phyloP scores from a whole-genome alignment of 2,329 filamentous ascomycete genomes.

The Parascedosporium putredinis region DNA sequence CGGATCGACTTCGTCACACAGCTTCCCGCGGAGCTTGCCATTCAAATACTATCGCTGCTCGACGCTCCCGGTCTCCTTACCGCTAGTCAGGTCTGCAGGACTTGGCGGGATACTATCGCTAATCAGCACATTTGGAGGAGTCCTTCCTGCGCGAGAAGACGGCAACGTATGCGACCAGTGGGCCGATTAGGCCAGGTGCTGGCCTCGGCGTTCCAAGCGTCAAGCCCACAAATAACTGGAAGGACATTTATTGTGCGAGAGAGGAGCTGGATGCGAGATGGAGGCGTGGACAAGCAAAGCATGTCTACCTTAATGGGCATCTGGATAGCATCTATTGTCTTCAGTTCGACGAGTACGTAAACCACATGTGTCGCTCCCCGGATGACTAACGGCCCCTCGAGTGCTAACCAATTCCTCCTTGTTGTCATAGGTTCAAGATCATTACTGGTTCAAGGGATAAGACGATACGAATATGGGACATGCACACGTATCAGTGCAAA shows the following conservation, averaged over 20 bases:
- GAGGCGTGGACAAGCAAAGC: constrained; percentile 66
- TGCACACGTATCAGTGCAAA: constrained; percentile 74
- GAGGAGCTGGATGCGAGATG: constrained; percentile 68
- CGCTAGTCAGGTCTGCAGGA: constrained; percentile 37
- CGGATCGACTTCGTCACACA: constrained; percentile 46
- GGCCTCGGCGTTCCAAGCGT: constrained; percentile 47
- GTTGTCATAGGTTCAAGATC: constrained; percentile 69
- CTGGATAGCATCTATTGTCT: constrained; percentile 95
- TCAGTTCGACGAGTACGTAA: constrained; percentile 84
- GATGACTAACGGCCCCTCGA: not conserved
- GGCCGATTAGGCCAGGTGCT: constrained; percentile 38
- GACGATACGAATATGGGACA: constrained; percentile 93
- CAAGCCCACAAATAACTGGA: constrained; percentile 66
- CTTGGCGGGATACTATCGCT: constrained; percentile 35
- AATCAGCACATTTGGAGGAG: constrained; percentile 55
- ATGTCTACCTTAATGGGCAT: constrained; percentile 87
- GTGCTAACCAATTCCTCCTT: constrained; percentile 29
- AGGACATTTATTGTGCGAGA: constrained; percentile 69
- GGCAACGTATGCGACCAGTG: constrained; percentile 47
- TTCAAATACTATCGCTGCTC: constrained; percentile 46
- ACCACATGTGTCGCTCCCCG: no score
- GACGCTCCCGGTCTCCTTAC: constrained; percentile 41
- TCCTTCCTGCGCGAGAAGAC: constrained; percentile 53
- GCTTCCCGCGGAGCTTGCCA: constrained; percentile 47
- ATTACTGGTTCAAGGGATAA: constrained; percentile 93